Evolutionary conservation across 2,329 filamentous ascomycete genomes (phyloP), one percentile per base, ranked within the genome.

Genomic region (Cercospora sojina): DNA sequence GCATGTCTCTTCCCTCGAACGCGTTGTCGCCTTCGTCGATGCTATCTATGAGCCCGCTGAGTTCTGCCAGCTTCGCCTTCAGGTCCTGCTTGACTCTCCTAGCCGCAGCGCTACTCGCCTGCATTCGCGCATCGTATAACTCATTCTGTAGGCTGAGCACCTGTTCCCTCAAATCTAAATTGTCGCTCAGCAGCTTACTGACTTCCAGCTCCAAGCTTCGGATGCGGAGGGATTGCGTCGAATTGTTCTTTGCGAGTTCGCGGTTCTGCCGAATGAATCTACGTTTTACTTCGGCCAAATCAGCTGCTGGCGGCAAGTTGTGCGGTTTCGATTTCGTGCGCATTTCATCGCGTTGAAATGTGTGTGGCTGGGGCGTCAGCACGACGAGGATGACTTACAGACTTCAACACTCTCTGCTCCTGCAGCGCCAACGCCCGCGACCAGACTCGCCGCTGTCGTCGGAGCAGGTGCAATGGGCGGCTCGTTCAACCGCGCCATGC

Each of bases 401-500:
- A 85, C 88, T 77, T 93, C 91, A 72, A 92, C 80, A 76, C 83
- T 88, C 80, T 92, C 90, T 77, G 83, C 64, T 27, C 53, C 69
- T 59, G 64, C 65, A 64, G 60, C 60, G 38, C 57, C 66, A 59
- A 67, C 23, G 55, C 66, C 63, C 51, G 64, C 64, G 53, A 61
- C 62, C 65, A 67, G 51, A 49, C 56, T 60, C 51, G 51, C 67
- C 35, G 67, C 67, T 49, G 64, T 67, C 56, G 67, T 59, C n/a
- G 66, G 47, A 64, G 74, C 73, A 74, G 76, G 84, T 75, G 89
- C 85, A 80, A 72, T 69, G 70, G 87, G 84, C 76, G 86, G 86
- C 83, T 93, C 91, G 81, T 93, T 93, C 73, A 94, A 85, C 81
- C 91, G 87, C 81, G 91, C 91, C 91, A 94, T 94, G 61, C 72